Conservation (phyloP, 805 yeast species). For the Naumovozyma baii region DNA sequence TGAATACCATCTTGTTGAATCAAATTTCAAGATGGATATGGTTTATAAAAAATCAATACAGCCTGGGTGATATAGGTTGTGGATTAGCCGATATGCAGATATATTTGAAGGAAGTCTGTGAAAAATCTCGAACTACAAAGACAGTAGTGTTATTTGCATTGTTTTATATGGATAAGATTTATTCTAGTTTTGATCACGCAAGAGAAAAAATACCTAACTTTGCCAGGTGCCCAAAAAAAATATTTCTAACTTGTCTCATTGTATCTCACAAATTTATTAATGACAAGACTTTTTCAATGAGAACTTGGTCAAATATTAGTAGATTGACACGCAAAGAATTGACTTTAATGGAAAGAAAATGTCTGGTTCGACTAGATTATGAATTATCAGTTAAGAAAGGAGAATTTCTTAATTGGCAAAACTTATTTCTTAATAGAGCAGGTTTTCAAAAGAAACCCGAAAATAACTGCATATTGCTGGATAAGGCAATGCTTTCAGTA, state of each 20-base stretch:
- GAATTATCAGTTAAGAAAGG: not conserved
- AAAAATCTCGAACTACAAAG: slow-evolving; percentile 18
- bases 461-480: no score
- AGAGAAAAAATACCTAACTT: slow-evolving; percentile 6
- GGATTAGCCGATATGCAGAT: slow-evolving; percentile 1
- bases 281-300: slow-evolving; percentile 11
- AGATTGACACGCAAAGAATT: slow-evolving; percentile 9
- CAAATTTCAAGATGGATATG: not conserved
- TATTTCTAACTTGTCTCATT: slow-evolving; percentile 10
- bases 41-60: not conserved
- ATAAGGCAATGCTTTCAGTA: no score
- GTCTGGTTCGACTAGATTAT: slow-evolving; percentile 8
- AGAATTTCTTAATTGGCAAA: not conserved
- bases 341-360: slow-evolving; percentile 12
- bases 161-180: slow-evolving; percentile 12
- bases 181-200: not conserved
- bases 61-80: not conserved
- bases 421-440: not conserved
- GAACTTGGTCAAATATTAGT: slow-evolving; percentile 12
- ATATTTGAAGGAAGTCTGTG: slow-evolving; percentile 17
- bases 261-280: slow-evolving; percentile 13
- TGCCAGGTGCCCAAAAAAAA: slow-evolving; percentile 11
- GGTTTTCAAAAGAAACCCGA: no score
- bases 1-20: not conserved
- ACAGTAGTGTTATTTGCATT: slow-evolving; percentile 12